These are phyloP conservation scores for Vitis amurensis DNA, from an alignment of 164 flowering plant species.

Conservation along the genomic window DNA sequence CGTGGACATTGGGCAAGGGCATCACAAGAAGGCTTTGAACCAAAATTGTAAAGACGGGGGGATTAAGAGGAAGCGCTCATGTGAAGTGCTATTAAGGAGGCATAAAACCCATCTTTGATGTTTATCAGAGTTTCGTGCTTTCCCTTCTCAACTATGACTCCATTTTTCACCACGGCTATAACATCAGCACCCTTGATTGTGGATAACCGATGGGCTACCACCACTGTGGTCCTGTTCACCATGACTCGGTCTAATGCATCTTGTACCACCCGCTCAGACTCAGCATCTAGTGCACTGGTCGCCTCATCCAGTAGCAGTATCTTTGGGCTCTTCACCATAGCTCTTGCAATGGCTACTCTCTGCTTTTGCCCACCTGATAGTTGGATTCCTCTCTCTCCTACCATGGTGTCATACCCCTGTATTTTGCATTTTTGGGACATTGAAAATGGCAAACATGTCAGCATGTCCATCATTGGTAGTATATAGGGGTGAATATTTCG, in stretches of 20 bases:
- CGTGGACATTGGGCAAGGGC: too few species aligned
- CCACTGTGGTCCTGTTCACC: constrained; percentile 71
- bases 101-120: constrained; percentile 57
- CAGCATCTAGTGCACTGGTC: constrained; percentile 79
- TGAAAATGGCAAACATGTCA: too few species aligned
- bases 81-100: constrained; percentile 71
- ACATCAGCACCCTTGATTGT: constrained; percentile 70
- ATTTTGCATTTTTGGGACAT: background rate
- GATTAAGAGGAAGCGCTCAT: constrained; percentile 23
- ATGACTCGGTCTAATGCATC: constrained; percentile 70
- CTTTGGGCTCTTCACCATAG: constrained; percentile 72
- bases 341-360: constrained; percentile 82
- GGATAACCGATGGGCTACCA: constrained; percentile 79
- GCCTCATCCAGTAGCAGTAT: constrained; percentile 76
- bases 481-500: too few species aligned
- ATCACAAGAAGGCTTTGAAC: too few species aligned
- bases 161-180: constrained; percentile 72
- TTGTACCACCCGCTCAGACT: constrained; percentile 75
- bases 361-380: constrained; percentile 88
- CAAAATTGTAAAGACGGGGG: too few species aligned
- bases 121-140: constrained; percentile 55
- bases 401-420: constrained; percentile 75
- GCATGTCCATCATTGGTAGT: too few species aligned
- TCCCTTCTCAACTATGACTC: constrained; percentile 75
- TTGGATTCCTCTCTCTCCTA: constrained; percentile 82